Percentiles rank a stretch among this genome's conserved stretches.
phyloP scores from a whole-genome alignment of 1,284 basidiomycete genomes.

The Marasmius sp. region DNA sequence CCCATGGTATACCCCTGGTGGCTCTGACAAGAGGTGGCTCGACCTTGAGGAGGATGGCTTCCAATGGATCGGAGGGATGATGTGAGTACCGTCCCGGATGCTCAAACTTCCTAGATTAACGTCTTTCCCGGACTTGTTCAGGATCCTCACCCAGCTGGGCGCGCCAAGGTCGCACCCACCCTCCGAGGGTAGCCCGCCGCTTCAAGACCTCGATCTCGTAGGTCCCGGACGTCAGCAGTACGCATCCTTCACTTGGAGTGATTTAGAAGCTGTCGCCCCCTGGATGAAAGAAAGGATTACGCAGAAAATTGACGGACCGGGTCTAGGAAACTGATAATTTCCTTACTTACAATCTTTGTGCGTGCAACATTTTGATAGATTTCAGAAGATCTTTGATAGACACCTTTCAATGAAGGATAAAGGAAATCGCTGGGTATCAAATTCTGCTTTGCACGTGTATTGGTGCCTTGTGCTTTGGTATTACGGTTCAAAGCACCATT shows the following conservation, averaged over 20 bases:
- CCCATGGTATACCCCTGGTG: conserved; percentile 70
- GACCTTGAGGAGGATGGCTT: conserved; percentile 58
- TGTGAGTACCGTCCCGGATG: conserved; percentile 44
- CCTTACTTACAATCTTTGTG: neutral
- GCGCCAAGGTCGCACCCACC: conserved; percentile 42
- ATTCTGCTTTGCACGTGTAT: too few relatives aligned
- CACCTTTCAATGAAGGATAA: too few relatives aligned
- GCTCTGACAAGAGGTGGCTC: conserved; percentile 65
- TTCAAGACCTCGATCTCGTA: conserved; percentile 53
- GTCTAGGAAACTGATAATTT: conserved; percentile 57
- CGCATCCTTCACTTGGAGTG: conserved; percentile 66
- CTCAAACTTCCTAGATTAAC: conserved; percentile 4
- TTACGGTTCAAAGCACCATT: neutral
- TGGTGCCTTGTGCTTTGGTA: too few relatives aligned
- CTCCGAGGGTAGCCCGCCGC: conserved; percentile 30
- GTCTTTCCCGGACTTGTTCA: conserved; percentile 23
- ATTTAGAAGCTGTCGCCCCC: conserved; percentile 69
- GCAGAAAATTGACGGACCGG: conserved; percentile 64
- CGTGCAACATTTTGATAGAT: neutral
- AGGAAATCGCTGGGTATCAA: too few relatives aligned
- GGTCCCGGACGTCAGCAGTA: conserved; percentile 56
- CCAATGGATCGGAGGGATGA: conserved; percentile 71
- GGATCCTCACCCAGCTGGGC: conserved; percentile 65
- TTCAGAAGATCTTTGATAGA: neutral
- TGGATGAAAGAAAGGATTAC: conserved; percentile 70